Base-by-base conservation (phyloP, 2,329 filamentous ascomycete genomes). In the Aspergillus cejpii region DNA sequence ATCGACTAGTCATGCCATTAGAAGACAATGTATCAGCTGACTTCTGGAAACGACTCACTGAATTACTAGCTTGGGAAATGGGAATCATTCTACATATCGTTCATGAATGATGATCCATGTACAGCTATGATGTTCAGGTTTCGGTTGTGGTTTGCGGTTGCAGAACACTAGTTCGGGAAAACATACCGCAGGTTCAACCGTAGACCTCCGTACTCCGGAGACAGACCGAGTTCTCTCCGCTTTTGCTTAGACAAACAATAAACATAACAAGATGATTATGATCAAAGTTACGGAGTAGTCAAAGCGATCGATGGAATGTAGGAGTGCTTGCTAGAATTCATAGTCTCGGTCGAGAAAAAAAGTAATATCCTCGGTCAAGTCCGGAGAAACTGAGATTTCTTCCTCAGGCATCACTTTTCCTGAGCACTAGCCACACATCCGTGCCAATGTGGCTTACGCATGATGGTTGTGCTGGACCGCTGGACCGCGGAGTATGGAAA, bases 321-420 rank as follows among this genome's bases (percentile, higher is more conserved):
- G 15, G 46, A 37, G 46, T 34, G 24, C 29, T 14, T 45, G 34
- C 46, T 40, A 40, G 45, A 48, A 24, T n/a, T 37, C n/a, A 3
- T 12, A 17, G 33, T 26, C 20, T 34, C 36, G 44, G 31, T 26
- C 14, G 21, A 26, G 19, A 29, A 29, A 23, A 14, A 15, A 12
- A 10, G 24, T 14, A 15, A 3, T 6, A 29, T 11, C 24, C 37
- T 31, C 44, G 44, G 44, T 17, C 31, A 46, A 46, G 17, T 46
- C 44, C 44, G 44, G 31, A 21, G 11, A 4, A 28, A 24, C n/a
- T 6, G 6, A 8, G 11, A 20, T 29, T 37, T 14, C 21, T 14
- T 37, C 40, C 26, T 28, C 6, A 4, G 15, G 15, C 31, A 20
- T 12, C 27, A 15, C 17, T 34, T 34, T 19, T 15, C 2, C 11